These are phyloP conservation scores for Ziziphus jujuba DNA, from an alignment of 306 rosid genomes.

Conservation along the genomic window DNA sequence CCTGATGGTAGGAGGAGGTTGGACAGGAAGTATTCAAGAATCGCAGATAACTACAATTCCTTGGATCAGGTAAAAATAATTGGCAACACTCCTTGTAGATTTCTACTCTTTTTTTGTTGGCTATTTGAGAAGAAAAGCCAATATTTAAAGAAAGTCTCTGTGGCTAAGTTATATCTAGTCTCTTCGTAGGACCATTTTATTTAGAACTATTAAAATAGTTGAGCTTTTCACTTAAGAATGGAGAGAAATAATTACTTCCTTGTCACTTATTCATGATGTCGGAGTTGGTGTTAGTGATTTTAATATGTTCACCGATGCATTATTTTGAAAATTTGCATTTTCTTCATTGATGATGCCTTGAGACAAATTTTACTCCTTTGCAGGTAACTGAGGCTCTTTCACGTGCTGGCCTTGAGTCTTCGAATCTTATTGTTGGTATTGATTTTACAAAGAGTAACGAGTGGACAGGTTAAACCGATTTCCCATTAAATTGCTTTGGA, in stretches of 20 bases:
- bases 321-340: background rate
- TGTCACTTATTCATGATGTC: background rate
- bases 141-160: background rate
- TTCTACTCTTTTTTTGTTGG: too few species aligned
- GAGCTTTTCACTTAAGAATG: too few species aligned
- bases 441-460: slow-evolving; percentile 98
- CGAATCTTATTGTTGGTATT: slow-evolving; percentile 90
- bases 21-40: slow-evolving; percentile 81
- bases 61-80: slow-evolving; percentile 55
- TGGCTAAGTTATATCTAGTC: background rate
- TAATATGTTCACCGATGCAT: background rate
- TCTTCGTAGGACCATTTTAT: background rate
- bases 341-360: background rate
- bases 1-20: slow-evolving; percentile 31
- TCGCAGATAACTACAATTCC: slow-evolving; percentile 71
- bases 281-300: background rate
- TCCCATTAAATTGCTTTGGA: background rate
- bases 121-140: background rate
- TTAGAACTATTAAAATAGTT: too few species aligned
- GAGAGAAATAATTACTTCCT: too few species aligned
- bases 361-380: slow-evolving; percentile 13
- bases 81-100: background rate
- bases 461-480: slow-evolving; percentile 76
- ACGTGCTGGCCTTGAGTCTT: slow-evolving; percentile 92
- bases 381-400: slow-evolving; percentile 97